Conservation (phyloP, 371 early-diverging fungal genomes). For the Apophysomyces ossiformis region DNA sequence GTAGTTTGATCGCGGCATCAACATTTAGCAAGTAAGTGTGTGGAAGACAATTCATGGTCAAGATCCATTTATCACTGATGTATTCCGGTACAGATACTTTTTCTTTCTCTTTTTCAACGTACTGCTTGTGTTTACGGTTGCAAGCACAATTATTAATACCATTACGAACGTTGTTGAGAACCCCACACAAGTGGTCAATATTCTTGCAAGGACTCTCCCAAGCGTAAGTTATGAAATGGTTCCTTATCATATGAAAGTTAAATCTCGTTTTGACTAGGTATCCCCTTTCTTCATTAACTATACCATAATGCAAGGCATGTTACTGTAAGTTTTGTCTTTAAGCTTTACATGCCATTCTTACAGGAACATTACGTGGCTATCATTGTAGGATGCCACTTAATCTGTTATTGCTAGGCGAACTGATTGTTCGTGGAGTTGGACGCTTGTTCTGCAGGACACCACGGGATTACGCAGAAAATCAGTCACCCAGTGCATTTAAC, state of each 20-base stretch:
- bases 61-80: background rate
- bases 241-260: background rate
- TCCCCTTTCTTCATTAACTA: conserved; percentile 86
- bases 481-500: conserved; percentile 62
- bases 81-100: conserved; percentile 66
- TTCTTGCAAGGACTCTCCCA: conserved; percentile 65
- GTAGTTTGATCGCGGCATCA: conserved; percentile 47
- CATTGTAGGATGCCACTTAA: conserved; percentile 61
- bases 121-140: conserved; percentile 83
- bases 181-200: conserved; percentile 62
- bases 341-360: too few relatives aligned
- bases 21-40: conserved; percentile 51
- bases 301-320: conserved; percentile 67
- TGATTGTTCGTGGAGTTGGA: conserved; percentile 43
- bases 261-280: conserved; percentile 33
- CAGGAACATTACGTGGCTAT: background rate
- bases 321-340: conserved; percentile 40
- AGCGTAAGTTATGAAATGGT: conserved; percentile 25
- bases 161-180: conserved; percentile 58
- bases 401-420: conserved; percentile 62
- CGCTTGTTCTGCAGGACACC: conserved; percentile 70
- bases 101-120: conserved; percentile 90
- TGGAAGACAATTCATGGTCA: background rate
- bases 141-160: conserved; percentile 67
- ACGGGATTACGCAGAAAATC: conserved; percentile 66